A percentile compares a stretch with the other conserved stretches of the same genome.
Evolutionary conservation across 306 rosid genomes (phyloP).

Genomic region (Acacia crassicarpa): DNA sequence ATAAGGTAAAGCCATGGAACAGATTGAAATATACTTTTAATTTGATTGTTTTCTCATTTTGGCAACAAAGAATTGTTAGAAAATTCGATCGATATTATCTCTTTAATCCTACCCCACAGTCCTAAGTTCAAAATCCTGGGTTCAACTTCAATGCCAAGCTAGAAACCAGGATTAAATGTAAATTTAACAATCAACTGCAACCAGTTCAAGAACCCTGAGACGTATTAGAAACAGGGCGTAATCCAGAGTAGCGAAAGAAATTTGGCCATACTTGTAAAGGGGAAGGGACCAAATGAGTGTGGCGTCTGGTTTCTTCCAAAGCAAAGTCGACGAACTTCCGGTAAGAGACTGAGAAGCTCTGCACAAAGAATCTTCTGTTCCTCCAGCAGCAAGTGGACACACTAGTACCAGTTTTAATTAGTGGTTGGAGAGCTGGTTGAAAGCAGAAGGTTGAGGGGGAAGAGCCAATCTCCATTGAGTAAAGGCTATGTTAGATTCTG

Average conservation of each 20-base stretch:
- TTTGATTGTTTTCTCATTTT: neutral
- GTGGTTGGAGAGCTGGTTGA: neutral
- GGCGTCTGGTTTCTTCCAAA: conserved; percentile 47
- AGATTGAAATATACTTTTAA: neutral
- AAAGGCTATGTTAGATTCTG: neutral
- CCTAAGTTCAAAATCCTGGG: neutral
- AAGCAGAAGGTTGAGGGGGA: conserved; percentile 30
- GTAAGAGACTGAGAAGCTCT: too few relatives aligned
- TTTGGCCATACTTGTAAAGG: conserved; percentile 38
- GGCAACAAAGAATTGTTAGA: neutral
- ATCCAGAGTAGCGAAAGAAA: neutral
- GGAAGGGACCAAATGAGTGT: conserved; percentile 39
- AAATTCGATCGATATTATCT: neutral
- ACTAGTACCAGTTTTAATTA: neutral
- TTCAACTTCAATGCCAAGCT: neutral
- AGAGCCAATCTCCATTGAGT: conserved; percentile 35
- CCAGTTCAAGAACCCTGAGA: conserved; percentile 3
- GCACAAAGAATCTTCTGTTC: too few relatives aligned
- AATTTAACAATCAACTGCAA: neutral
- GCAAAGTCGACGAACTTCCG: conserved; percentile 32
- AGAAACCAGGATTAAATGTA: neutral
- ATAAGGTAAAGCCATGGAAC: neutral
- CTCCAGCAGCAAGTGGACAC: too few relatives aligned
- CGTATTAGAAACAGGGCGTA: neutral
- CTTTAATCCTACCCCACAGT: neutral